Base-by-base conservation (phyloP, 208 protist genomes). In the Hexamita inflata region DNA sequence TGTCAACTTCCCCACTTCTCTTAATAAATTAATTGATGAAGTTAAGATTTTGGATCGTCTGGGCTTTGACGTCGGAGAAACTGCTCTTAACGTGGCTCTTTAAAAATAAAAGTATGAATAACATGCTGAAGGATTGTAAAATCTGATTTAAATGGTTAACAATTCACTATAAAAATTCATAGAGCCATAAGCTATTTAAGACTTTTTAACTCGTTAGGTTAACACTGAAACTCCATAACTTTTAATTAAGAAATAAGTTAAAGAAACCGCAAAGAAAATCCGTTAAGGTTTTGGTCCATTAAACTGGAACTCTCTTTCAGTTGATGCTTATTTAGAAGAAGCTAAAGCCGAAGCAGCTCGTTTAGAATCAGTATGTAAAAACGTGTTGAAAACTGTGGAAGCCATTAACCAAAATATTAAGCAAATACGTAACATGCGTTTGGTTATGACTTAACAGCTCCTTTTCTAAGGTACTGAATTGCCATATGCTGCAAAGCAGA, bases 261-360 rank as follows among this genome's bases (percentile, higher is more conserved):
- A 4, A 32, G 60, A 61, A 35, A 1, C 9, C 15, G 39, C 68
- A 49, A 24, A 28, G 0, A 39, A 49, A 32, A 75, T 61, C 0
- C 24, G n/a, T 0, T 29, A 0, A 35, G 73, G 73, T 24, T 75
- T 59, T 53, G 49, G 58, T n/a, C 49, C 30, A 32, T 38, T 75
- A 29, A 75, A 75, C 58, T 76, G 73, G 73, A 67, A 34, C 38
- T 76, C 73, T 2, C 28, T 76, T 1, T 76, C 59, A 24, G 29
- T 76, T 11, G 7, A 57, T 24, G 58, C 40, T 26, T 76, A 58
- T 34, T 24, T 76, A 19, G 59, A 67, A 1, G 0, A 13, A 35
- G 49, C 19, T 1, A n/a, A 2, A 13, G 9, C 19, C 1, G 73
- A 0, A 0, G 7, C 39, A 15, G 40, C 30, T 30, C 35, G 66